Conservation (phyloP, 176 grass and related monocot genomes). For the Rhipidocladum racemiflorum region DNA sequence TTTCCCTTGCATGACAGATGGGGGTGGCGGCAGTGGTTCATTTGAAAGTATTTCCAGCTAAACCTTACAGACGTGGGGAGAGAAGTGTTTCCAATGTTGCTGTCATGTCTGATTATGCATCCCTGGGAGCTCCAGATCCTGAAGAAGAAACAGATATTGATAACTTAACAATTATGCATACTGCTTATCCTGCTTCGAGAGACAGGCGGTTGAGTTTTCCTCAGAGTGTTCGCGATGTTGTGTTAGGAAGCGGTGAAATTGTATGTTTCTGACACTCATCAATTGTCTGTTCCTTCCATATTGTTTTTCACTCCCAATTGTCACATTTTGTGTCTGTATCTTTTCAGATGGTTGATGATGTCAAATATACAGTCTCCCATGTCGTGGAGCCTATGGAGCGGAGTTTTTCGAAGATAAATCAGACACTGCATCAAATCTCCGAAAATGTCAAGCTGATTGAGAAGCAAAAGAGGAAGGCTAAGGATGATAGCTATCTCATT, state of each 20-base stretch:
- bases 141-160: constrained; percentile 79
- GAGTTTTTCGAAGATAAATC: constrained; percentile 73
- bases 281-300: constrained; percentile 17
- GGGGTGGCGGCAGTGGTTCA: constrained; percentile 86
- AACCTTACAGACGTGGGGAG: constrained; percentile 72
- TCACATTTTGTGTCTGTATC: not conserved
- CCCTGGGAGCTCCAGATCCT: constrained; percentile 81
- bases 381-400: constrained; percentile 88
- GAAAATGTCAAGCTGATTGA: constrained; percentile 89
- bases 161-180: constrained; percentile 57
- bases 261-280: constrained; percentile 42
- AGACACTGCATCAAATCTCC: constrained; percentile 82
- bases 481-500: constrained; percentile 82
- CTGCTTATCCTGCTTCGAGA: constrained; percentile 46
- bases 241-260: constrained; percentile 92
- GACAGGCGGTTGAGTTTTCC: constrained; percentile 74
- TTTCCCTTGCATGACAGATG: constrained; percentile 60
- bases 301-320: not conserved
- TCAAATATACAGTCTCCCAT: constrained; percentile 92
- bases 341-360: constrained; percentile 94
- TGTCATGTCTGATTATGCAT: constrained; percentile 97
- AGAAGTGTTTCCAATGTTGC: constrained; percentile 69
- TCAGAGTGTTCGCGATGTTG: constrained; percentile 87
- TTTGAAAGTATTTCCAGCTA: constrained; percentile 91
- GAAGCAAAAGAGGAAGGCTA: constrained; percentile 80